Conservation (phyloP, 768 basidiomycete species). For the Harrya chromipes region DNA sequence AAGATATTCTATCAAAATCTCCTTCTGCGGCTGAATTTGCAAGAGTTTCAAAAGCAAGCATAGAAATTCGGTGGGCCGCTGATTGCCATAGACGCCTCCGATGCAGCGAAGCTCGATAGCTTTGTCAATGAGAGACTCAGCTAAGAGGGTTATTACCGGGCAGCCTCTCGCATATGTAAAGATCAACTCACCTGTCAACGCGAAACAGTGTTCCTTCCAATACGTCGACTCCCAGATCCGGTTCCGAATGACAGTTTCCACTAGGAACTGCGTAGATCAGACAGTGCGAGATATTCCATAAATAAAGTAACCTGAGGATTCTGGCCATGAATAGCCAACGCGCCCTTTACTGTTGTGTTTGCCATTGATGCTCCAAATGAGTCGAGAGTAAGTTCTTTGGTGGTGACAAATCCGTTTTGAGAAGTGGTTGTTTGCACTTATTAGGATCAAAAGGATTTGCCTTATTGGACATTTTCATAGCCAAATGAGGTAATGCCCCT, state of each 20-base stretch:
- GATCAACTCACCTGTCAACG: slow-evolving; percentile 70
- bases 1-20: slow-evolving; percentile 93
- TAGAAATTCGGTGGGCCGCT: slow-evolving; percentile 91
- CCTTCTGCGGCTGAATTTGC: slow-evolving; percentile 97
- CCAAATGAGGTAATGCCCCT: too few species aligned
- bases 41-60: slow-evolving; percentile 91
- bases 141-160: slow-evolving; percentile 37
- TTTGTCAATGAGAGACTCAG: slow-evolving; percentile 91
- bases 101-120: slow-evolving; percentile 78
- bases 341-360: slow-evolving; percentile 87
- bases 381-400: background rate
- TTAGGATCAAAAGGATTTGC: slow-evolving; percentile 19
- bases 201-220: slow-evolving; percentile 99
- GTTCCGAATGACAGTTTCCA: slow-evolving; percentile 94
- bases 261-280: slow-evolving; percentile 62
- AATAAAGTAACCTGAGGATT: slow-evolving; percentile 86
- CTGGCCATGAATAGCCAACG: slow-evolving; percentile 89
- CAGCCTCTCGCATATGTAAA: background rate
- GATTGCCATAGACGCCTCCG: slow-evolving; percentile 95
- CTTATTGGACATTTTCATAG: slow-evolving; percentile 38
- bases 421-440: slow-evolving; percentile 18
- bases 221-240: slow-evolving; percentile 92
- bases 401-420: background rate
- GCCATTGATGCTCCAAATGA: slow-evolving; percentile 54
- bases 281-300: background rate